Base-by-base conservation (phyloP, 177 flowering plant genomes). In the Vitis hybrid region DNA sequence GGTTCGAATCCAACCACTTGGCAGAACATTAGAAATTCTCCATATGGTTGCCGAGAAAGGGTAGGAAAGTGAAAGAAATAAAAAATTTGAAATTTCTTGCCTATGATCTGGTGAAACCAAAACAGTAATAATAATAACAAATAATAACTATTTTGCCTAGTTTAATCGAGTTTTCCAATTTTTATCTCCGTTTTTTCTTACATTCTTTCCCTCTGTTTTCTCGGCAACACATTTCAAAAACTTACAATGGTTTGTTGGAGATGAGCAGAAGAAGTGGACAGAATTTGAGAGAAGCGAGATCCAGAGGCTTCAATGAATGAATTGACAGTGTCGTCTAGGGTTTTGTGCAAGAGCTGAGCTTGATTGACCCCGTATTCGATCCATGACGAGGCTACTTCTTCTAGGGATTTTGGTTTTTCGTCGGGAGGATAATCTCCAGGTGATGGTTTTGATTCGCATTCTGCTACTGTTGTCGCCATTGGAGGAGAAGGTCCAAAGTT, bases 261-360 rank as follows among this genome's bases (percentile, higher is more conserved):
- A 76, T 89, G 94, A 63, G 90, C 91, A 1, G 87, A 84, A 1
- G 94, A 85, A 52, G 92, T 91, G 56, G 85, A 72, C 1, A 74
- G 82, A 52, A 92, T 87, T 56, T 87, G 86, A 51, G 85, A 85
- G 68, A 94, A 63, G 15, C 93, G 93, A 64, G 92, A 85, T 68
- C 75, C 76, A 60, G 86, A 80, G 50, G 67, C 70, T 30, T 69
- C 67, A 54, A 82, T 57, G 60, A 91, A 74, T n/a, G 83, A 81
- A 60, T 88, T 88, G 57, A 86, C 18, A 27, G 86, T 35, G 46
- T 81, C 80, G 68, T 84, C 68, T 32, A 82, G 9, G 56, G 76
- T 80, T 70, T 81, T 79, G 63, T 86, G 83, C 24, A 81, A 71
- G 13, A 83, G 46, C 66, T 63, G 74, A 51, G 90, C 92, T 68